Evolutionary conservation across 306 rosid species (phyloP), one percentile per base, ranked within the genome.

Genomic region (Glycine tomentella): DNA sequence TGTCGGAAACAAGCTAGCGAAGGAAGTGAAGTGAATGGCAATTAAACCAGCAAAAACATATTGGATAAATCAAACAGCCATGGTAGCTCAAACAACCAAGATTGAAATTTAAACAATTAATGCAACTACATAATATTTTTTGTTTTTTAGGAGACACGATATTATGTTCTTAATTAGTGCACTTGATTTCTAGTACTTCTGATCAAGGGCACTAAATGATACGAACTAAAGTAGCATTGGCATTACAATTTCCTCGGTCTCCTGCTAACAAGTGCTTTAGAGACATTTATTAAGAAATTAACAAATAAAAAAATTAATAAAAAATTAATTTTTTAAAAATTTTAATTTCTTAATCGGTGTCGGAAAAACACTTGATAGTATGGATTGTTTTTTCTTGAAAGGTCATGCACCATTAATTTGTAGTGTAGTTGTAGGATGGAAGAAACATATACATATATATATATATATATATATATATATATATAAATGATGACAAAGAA

Each of bases 361-460:
- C 20, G 48, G 69, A 63, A 63, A 46, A 63, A 17, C 20, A 63
- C 69, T 34, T 14, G 69, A 2, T 34, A 14, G 45, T 12, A 31
- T 38, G 3, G 12, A 12, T 62, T 31, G 68, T 62, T 62, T 14
- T 44, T 55, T 64, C 40, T 34, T 73, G 34, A 44, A 58, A 75
- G 72, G n/a, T 36, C 42, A 72, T 44, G 79, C 69, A 55, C n/a
- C 69, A 33, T 48, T 7, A 14, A 5, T 53, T 53, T 55, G 63
- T 70, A 66, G n/a, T 20, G 40, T 65, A 66, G 44, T 9, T 81
- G 49, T 81, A 81, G 14, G 50, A 72, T 61, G 16, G 46, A 68
- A 25, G 31, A 25, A 25, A 25, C 38, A 53, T 36, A 64, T n/a
- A n/a, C n/a, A n/a, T n/a, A n/a, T n/a, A n/a, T n/a, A n/a, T n/a